Conservation (phyloP, 495 filamentous ascomycete genomes). For the Trichoderma virens region DNA sequence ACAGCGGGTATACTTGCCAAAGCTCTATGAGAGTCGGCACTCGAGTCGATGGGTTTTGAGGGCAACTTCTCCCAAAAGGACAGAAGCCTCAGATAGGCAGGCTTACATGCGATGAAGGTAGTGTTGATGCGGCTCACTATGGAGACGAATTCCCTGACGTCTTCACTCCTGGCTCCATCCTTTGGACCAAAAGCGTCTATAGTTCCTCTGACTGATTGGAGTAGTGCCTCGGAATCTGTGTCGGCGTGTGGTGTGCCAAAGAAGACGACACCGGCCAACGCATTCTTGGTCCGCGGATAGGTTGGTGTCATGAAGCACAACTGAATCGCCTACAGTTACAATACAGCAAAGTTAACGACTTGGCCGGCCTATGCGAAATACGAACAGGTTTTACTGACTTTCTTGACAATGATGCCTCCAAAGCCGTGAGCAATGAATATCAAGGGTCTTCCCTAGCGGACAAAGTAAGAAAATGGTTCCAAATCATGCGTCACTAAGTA, state of each 20-base stretch:
- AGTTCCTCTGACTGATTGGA: neutral
- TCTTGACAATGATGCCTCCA: neutral
- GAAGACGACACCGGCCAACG: neutral
- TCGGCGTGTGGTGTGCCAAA: neutral
- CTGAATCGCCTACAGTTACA: neutral
- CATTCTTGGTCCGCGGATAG: neutral
- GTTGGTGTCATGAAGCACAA: neutral
- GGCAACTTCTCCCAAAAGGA: neutral
- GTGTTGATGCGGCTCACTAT: neutral
- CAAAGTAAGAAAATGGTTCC: neutral
- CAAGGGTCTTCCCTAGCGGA: neutral
- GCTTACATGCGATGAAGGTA: neutral
- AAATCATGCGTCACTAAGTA: neutral
- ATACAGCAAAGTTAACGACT: neutral
- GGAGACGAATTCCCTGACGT: neutral
- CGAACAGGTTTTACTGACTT: neutral
- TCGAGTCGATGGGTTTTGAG: neutral
- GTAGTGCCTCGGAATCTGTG: neutral
- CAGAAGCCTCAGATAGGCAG: neutral
- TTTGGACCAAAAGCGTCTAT: neutral
- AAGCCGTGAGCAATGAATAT: constrained; percentile 1
- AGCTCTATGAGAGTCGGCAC: neutral
- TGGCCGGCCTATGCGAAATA: neutral
- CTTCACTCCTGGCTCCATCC: neutral
- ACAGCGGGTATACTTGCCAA: neutral